Percentiles rank a stretch among this genome's conserved stretches.
Conservation (phyloP, 257 asterid species). For the Nicotiana paniculata region DNA sequence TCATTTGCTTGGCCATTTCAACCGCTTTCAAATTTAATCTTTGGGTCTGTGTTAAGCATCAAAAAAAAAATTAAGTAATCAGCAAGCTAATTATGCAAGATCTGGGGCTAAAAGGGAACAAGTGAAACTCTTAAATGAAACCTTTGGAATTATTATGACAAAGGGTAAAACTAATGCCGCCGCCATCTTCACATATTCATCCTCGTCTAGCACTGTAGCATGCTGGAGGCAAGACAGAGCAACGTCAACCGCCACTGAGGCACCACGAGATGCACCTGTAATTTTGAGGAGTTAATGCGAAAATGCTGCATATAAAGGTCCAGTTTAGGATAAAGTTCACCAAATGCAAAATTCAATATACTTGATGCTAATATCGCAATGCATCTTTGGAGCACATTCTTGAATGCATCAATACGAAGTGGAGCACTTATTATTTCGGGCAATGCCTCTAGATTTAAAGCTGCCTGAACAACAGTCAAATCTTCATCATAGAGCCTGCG, state of each 20-base stretch:
- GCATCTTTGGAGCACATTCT: slow-evolving; percentile 58
- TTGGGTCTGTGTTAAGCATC: slow-evolving; percentile 45
- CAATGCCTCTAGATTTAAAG: slow-evolving; percentile 46
- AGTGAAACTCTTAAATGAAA: slow-evolving; percentile 15
- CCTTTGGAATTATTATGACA: slow-evolving; percentile 68
- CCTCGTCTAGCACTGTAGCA: slow-evolving; percentile 49
- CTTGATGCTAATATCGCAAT: slow-evolving; percentile 46
- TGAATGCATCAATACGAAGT: slow-evolving; percentile 46
- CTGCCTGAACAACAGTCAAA: slow-evolving; percentile 68
- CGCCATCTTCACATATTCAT: slow-evolving; percentile 31
- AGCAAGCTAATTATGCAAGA: slow-evolving; percentile 4
- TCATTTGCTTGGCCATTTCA: slow-evolving; percentile 60
- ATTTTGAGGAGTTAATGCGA: slow-evolving; percentile 12
- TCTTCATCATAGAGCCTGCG: slow-evolving; percentile 80
- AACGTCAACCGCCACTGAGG: slow-evolving; percentile 32
- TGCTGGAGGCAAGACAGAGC: slow-evolving; percentile 57
- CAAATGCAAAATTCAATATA: slow-evolving; percentile 27
- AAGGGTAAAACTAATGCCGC: slow-evolving; percentile 67
- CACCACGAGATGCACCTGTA: slow-evolving; percentile 50
- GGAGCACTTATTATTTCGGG: slow-evolving; percentile 44
- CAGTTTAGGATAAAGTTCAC: neutral
- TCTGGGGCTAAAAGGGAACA: neutral
- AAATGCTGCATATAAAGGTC: slow-evolving; percentile 6
- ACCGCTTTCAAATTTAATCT: slow-evolving; percentile 62
- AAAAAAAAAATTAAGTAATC: slow-evolving; percentile 11